Base-by-base conservation (phyloP, 2,329 filamentous ascomycete species). In the Cladosporium sp. region DNA sequence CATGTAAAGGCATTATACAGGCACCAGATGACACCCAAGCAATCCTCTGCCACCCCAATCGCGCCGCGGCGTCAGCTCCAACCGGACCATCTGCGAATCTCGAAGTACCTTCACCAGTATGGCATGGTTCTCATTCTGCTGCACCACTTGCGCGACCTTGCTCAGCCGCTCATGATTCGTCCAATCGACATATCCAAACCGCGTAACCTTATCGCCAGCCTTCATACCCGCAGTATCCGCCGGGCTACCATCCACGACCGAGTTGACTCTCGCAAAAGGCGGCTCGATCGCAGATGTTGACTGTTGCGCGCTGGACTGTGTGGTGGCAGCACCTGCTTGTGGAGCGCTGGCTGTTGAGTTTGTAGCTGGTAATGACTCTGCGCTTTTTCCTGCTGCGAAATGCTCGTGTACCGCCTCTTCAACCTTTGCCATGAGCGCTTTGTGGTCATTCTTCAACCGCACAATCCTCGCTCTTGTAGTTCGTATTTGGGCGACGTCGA, bases 401-500 rank as follows among this genome's bases (percentile, higher is more conserved):
- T 93, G 86, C 57, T 86, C 84, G 65, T 97, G 89, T n/a, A 98
- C 78, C 40, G 84, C 83, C 62, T 84, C 84, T 68, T 97, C 93
- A 59, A 97, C 85, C 52, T 78, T 75, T 51, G 72, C 72, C 90
- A 97, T 96, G 38, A 96, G 72, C 33, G 84, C 82, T 66, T 94
- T 96, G 73, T 95, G 92, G 69, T 98, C 93, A 65, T 96, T 97
- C 57, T 87, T 84, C 33, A 97, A 77, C 58, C 84, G 78, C 58
- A 97, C 93, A 59, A 98, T 95, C 53, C 88, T 84, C 22, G 91
- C 81, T 68, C 93, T 80, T 32, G 91, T 95, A n/a, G 89, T 95
- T 54, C 93, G 88, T 65, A 98, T 93, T 72, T 96, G 92, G 20
- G 93, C 86, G 55, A 98, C 86, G 67, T 98, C 93, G 56, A 98